A percentile compares a stretch with the other conserved stretches of the same genome.
Evolutionary conservation across 306 rosid species (phyloP).

Genomic region (Vigna hirtella): DNA sequence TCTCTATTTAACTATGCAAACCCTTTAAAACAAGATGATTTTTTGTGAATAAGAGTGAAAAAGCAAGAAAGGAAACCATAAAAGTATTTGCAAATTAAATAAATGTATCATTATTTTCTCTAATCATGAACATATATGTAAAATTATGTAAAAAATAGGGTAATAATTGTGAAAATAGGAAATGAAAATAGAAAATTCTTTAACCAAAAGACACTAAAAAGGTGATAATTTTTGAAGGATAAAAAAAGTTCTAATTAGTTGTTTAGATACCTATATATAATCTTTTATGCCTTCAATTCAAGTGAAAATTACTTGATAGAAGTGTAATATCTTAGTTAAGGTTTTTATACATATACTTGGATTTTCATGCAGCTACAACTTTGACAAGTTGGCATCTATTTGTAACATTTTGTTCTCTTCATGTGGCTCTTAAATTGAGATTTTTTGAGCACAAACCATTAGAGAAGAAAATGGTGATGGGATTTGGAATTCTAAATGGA

Average conservation of each 20-base stretch:
- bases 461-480: slow-evolving; percentile 65
- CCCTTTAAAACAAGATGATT: background rate
- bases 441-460: slow-evolving; percentile 70
- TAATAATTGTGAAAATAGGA: background rate
- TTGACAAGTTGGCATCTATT: slow-evolving; percentile 74
- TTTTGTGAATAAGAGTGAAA: no score
- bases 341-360: slow-evolving; percentile 21
- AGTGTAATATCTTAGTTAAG: slow-evolving; percentile 7
- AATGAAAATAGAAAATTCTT: background rate
- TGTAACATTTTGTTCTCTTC: slow-evolving; percentile 71
- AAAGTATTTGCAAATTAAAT: background rate
- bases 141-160: background rate
- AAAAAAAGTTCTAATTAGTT: background rate
- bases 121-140: background rate
- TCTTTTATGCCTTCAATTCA: slow-evolving; percentile 17
- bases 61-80: no score
- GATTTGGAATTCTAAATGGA: slow-evolving; percentile 69
- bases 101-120: background rate
- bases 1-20: no score
- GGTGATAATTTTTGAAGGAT: background rate
- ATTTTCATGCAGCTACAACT: slow-evolving; percentile 58
- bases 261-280: slow-evolving; percentile 5
- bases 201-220: background rate
- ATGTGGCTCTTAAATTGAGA: slow-evolving; percentile 61
- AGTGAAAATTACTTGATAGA: background rate